Percentiles rank a stretch among this genome's conserved stretches.
These are phyloP conservation scores for Penicillium herquei DNA, from an alignment of 495 filamentous ascomycete species.

Conservation along the genomic window DNA sequence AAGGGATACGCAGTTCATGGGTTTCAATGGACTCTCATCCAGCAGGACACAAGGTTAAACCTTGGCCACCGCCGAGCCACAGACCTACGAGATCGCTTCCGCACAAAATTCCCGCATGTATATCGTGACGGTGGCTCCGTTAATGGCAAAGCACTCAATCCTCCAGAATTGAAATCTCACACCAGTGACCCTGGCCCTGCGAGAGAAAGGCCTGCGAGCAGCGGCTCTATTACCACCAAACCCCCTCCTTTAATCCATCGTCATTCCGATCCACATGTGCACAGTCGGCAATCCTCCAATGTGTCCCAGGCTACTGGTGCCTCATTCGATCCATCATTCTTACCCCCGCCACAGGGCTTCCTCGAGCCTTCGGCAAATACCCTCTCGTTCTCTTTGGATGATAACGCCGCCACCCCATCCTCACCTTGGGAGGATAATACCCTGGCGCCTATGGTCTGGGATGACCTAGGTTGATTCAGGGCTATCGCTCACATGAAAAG, in stretches of 20 bases:
- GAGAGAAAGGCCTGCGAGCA: slow-evolving; percentile 2
- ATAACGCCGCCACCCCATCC: slow-evolving; percentile 18
- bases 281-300: slow-evolving; percentile 16
- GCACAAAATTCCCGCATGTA: slow-evolving; percentile 74
- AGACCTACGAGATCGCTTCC: slow-evolving; percentile 78
- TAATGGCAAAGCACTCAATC: slow-evolving; percentile 28
- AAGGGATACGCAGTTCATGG: slow-evolving; percentile 74
- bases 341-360: slow-evolving; percentile 32
- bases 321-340: slow-evolving; percentile 30
- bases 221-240: slow-evolving; percentile 18
- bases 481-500: background rate
- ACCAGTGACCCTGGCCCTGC: slow-evolving; percentile 10
- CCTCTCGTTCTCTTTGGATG: slow-evolving; percentile 38
- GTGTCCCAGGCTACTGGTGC: slow-evolving; percentile 13
- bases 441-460: slow-evolving; percentile 45
- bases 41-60: slow-evolving; percentile 65
- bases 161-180: background rate
- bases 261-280: slow-evolving; percentile 10
- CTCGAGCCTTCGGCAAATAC: slow-evolving; percentile 21
- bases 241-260: background rate
- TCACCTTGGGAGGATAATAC: slow-evolving; percentile 44
- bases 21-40: slow-evolving; percentile 77
- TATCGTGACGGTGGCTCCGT: slow-evolving; percentile 57
- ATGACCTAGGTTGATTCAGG: slow-evolving; percentile 32
- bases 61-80: slow-evolving; percentile 68